phyloP scores from a whole-genome alignment of 2,329 filamentous ascomycete genomes.

The Elsinoe australis region DNA sequence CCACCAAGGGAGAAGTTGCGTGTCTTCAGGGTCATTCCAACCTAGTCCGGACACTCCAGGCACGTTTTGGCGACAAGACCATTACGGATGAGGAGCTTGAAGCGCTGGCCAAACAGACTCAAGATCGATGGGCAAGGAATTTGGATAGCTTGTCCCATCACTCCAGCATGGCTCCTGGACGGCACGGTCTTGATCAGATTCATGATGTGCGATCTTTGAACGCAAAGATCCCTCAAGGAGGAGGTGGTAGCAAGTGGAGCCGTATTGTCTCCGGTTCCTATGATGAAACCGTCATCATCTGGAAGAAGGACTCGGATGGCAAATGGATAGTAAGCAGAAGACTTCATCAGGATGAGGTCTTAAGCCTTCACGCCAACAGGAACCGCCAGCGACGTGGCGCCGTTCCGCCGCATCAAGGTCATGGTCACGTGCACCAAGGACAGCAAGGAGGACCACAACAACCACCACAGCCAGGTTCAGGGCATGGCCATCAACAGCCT shows the following conservation, averaged over 20 bases:
- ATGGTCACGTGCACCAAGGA: conserved; percentile 1
- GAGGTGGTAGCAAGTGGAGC: conserved; percentile 79
- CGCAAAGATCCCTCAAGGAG: conserved; percentile 81
- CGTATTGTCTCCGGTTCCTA: conserved; percentile 97
- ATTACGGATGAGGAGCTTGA: conserved; percentile 70
- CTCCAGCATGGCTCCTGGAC: not conserved
- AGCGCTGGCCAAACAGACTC: conserved; percentile 52
- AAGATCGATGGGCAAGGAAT: conserved; percentile 4
- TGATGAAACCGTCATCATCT: conserved; percentile 91
- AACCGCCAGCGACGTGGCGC: conserved; percentile 1
- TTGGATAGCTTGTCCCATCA: conserved; percentile 1
- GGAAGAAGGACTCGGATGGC: conserved; percentile 73
- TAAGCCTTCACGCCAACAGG: conserved; percentile 10
- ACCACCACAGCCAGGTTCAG: conserved; percentile 14
- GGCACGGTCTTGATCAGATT: conserved; percentile 7
- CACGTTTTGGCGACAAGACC: conserved; percentile 82
- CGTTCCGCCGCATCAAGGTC: conserved; percentile 6
- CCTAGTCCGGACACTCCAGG: conserved; percentile 88
- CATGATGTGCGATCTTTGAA: conserved; percentile 55
- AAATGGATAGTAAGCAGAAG: conserved; percentile 73
- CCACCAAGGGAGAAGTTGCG: conserved; percentile 79
- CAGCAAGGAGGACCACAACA: conserved; percentile 20
- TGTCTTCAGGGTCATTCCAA: conserved; percentile 74
- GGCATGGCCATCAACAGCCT: conserved; percentile 10
- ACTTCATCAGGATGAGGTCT: conserved; percentile 27